Evolutionary conservation across 2,329 filamentous ascomycete species (phyloP), one percentile per base, ranked within the genome.

Genomic region (Pseudogymnoascus sp.): DNA sequence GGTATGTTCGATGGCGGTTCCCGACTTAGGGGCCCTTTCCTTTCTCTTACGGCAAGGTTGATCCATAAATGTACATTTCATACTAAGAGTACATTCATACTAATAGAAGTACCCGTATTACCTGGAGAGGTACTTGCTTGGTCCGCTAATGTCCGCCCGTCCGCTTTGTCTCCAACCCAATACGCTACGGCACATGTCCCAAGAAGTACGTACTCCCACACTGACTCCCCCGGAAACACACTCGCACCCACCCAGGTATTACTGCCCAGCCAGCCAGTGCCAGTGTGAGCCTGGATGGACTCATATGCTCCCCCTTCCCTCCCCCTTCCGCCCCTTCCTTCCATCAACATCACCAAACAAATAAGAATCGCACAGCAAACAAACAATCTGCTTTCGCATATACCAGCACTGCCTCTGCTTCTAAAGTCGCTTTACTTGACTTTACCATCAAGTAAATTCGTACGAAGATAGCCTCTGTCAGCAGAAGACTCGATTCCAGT

Each of bases 291-390:
- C 43, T 52, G 23, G 43, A 52, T 52, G 45, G 45, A 25, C 25
- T 55, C 28, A 55, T 43, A 60, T 11, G 23, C 63, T 64, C 70
- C 64, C 61, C 69, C 64, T 67, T 67, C 72, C 74, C 73, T 70
- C 72, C 67, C 67, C 71, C 73, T 70, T 73, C 67, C 67, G 71
- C 67, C 71, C 73, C 70, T 72, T 65, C 71, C 71, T 69, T 67
- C 67, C 79, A 79, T 74, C 77, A 81, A 79, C 77, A 81, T 76
- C 75, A 80, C 78, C 74, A 76, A 75, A 31, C 43, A 70, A 70
- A 77, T 76, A 72, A 71, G 49, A 55, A 55, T 55, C 28, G 28
- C 72, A 73, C 72, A 68, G 70, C 71, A 74, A 71, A 66, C 72
- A 72, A 73, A 74, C 72, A 74, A 74, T 65, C 76, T 21, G 49